Percentiles rank a stretch among this genome's conserved stretches.
These are phyloP conservation scores for Talaromyces sp. DNA, from an alignment of 2,329 filamentous ascomycete species.

Conservation along the genomic window DNA sequence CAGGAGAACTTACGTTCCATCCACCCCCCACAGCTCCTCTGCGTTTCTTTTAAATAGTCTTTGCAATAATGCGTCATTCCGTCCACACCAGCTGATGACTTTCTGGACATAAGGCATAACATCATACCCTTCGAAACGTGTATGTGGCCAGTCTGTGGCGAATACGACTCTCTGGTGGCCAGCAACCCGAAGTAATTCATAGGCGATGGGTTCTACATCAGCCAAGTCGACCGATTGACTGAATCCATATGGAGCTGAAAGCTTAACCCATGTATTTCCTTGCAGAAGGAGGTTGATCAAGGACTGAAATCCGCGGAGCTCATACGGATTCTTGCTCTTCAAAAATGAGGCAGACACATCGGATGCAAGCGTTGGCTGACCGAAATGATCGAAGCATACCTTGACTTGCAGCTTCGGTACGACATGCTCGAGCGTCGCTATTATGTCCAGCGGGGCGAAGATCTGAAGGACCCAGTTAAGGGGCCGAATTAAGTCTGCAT, in stretches of 20 bases:
- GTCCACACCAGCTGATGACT: conserved; percentile 51
- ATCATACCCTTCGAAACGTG: conserved; percentile 54
- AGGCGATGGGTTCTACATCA: conserved; percentile 46
- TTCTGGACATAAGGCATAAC: conserved; percentile 51
- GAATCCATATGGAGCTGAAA: conserved; percentile 56
- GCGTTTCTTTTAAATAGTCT: conserved; percentile 54
- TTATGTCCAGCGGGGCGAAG: conserved; percentile 51
- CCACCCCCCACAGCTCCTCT: conserved; percentile 45
- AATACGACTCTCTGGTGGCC: conserved; percentile 48
- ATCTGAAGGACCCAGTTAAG: conserved; percentile 56
- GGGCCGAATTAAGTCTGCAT: conserved; percentile 48
- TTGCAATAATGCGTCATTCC: conserved; percentile 41
- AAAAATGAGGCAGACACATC: too few relatives aligned
- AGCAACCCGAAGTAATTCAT: conserved; percentile 45
- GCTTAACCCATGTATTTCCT: conserved; percentile 52
- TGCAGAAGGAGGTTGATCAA: conserved; percentile 44
- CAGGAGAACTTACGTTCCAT: too few relatives aligned
- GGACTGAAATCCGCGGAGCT: conserved; percentile 47
- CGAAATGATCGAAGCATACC: conserved; percentile 58
- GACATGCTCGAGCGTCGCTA: conserved; percentile 47
- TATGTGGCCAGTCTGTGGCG: conserved; percentile 62
- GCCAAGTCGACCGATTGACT: conserved; percentile 37
- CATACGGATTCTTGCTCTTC: conserved; percentile 37
- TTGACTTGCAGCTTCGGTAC: conserved; percentile 48
- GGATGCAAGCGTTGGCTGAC: conserved; percentile 40